These are phyloP conservation scores for Boletus smithii DNA, from an alignment of 1,284 basidiomycete species.

Conservation along the genomic window DNA sequence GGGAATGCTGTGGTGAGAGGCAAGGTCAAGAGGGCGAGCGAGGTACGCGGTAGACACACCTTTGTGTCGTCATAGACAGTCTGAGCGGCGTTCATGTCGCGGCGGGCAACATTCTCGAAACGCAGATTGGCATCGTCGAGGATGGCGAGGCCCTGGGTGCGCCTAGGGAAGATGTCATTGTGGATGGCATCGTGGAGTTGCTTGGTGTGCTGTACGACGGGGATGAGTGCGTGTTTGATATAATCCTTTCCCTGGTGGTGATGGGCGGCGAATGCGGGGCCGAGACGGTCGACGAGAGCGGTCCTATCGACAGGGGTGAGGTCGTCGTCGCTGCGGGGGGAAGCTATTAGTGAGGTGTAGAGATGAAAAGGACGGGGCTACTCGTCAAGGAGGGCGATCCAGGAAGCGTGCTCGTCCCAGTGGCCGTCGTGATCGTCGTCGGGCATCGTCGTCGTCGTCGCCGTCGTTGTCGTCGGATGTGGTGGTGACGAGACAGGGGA, in stretches of 20 bases:
- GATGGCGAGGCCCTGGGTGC: constrained; percentile 15
- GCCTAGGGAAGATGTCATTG: constrained; percentile 18
- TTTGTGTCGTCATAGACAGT: constrained; percentile 17
- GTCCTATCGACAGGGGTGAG: constrained; percentile 9
- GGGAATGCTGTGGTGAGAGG: constrained; percentile 14
- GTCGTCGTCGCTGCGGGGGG: constrained; percentile 19
- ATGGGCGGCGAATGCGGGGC: constrained; percentile 25
- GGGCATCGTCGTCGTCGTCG: constrained; percentile 9
- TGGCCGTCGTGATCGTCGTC: constrained; percentile 9
- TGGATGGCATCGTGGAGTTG: constrained; percentile 30
- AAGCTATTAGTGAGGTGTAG: constrained; percentile 1
- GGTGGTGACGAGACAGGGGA: constrained; percentile 7
- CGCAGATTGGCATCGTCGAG: constrained; percentile 19
- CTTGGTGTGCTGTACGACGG: constrained; percentile 26
- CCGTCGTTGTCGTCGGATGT: not conserved
- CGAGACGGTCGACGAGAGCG: constrained; percentile 28
- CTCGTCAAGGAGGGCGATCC: constrained; percentile 32
- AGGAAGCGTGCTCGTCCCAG: constrained; percentile 32
- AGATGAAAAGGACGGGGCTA: constrained; percentile 1
- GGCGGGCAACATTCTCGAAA: constrained; percentile 19
- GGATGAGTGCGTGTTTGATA: constrained; percentile 24
- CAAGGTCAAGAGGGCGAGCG: constrained; percentile 10
- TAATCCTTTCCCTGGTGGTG: constrained; percentile 16
- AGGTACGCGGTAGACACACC: constrained; percentile 21
- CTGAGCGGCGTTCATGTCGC: constrained; percentile 16